Percentiles rank a stretch among this genome's conserved stretches.
Evolutionary conservation across 2,329 filamentous ascomycete genomes (phyloP).

Genomic region (Cladorrhinum sp.): DNA sequence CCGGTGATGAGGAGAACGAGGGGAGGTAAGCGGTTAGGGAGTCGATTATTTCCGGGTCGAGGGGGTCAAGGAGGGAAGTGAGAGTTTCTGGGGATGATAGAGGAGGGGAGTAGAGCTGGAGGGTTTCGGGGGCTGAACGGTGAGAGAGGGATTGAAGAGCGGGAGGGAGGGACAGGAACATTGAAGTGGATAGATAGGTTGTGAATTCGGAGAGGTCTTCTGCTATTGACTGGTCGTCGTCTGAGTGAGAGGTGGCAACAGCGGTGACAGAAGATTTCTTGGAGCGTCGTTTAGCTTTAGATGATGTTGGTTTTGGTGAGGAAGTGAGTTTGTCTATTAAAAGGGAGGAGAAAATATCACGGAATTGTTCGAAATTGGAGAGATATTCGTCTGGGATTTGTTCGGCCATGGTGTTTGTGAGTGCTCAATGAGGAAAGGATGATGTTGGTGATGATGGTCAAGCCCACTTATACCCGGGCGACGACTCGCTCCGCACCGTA

Average conservation of each 20-base stretch:
- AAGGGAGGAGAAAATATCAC: slow-evolving; percentile 69
- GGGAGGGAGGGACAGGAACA: slow-evolving; percentile 63
- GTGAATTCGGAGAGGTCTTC: slow-evolving; percentile 60
- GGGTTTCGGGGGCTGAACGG: slow-evolving; percentile 48
- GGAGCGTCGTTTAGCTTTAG: slow-evolving; percentile 40
- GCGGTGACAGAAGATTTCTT: slow-evolving; percentile 12
- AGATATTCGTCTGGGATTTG: slow-evolving; percentile 22
- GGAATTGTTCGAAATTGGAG: slow-evolving; percentile 64
- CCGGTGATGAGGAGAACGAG: slow-evolving; percentile 29
- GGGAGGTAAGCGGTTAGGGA: slow-evolving; percentile 61
- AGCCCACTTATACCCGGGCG: not conserved
- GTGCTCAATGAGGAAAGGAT: too few relatives aligned
- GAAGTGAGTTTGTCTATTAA: slow-evolving; percentile 63
- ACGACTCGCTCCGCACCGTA: not conserved
- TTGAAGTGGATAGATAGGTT: slow-evolving; percentile 70
- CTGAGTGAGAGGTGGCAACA: not conserved
- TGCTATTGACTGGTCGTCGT: not conserved
- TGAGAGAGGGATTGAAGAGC: slow-evolving; percentile 62
- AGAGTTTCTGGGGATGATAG: slow-evolving; percentile 50
- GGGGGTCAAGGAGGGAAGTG: slow-evolving; percentile 47
- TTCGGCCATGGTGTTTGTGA: slow-evolving; percentile 12
- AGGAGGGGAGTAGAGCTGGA: slow-evolving; percentile 52
- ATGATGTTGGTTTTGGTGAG: slow-evolving; percentile 41
- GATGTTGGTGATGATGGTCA: slow-evolving; percentile 1
- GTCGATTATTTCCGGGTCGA: slow-evolving; percentile 62